Base-by-base conservation (phyloP, 2,329 filamentous ascomycete species). In the Phoma sp. region DNA sequence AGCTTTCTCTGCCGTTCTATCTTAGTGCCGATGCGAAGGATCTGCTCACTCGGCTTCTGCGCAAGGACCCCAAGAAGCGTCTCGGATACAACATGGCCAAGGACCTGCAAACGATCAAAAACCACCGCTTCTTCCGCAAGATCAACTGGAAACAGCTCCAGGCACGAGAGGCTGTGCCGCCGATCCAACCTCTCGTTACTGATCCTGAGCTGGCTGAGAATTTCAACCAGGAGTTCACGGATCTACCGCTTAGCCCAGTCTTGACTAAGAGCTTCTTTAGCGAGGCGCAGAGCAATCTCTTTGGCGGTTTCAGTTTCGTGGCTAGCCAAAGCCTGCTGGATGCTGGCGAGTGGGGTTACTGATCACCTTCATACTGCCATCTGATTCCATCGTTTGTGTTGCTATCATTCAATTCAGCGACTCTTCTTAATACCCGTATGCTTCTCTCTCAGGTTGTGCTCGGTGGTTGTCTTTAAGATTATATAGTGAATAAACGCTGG, bases 121-220 rank as follows among this genome's bases (percentile, higher is more conserved):
- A 88, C 59, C 95, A 99, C 72, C 86, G 95, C 8, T 99, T 99
- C 82, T 99, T 99, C 84, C 87, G 90, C 70, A 95, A 91, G 79
- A 96, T 99, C 68, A 88, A 99, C 78, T 99, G 95, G 95, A 88
- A 87, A 77, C 89, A 87, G 66, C 83, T 99, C 11, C 91, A 89
- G 58, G 86, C 85, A 25, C 85, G 93, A 32, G 91, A 97, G 75
- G 65, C 96, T 41, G 88, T 90, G 65, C 90, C 95, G 1, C 95
- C 95, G 0, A 98, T 99, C 66, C 86, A 89, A 71, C 95, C 95
- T 13, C 82, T 98, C 67, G 93, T 99, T 69, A 98, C 95, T 0
- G 92, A 99, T 68, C 95, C 95, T 0, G 93, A 96, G 73, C 82
- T 97, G 40, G 95, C 95, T 0, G 96, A 99, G 83, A 99, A 99